Conservation (phyloP, 2,329 filamentous ascomycete genomes). For the Talaromyces sp. region DNA sequence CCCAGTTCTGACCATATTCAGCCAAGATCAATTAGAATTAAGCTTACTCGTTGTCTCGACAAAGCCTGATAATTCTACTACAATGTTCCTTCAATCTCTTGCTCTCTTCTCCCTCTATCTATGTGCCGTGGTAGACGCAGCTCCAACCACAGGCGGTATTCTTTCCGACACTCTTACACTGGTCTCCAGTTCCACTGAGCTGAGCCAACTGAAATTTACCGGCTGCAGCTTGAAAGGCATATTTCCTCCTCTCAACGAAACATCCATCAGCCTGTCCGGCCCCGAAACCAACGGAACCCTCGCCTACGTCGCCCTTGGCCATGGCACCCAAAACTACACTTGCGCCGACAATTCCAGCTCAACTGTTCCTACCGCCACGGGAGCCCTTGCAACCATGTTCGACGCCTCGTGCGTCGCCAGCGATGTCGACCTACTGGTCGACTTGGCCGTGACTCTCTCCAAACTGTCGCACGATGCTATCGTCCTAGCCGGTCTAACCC, state of each 20-base stretch:
- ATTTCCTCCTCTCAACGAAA: slow-evolving; percentile 15
- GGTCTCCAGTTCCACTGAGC: slow-evolving; percentile 2
- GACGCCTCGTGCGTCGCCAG: slow-evolving; percentile 37
- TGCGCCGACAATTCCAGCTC: slow-evolving; percentile 28
- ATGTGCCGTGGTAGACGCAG: background rate
- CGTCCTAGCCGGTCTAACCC: slow-evolving; percentile 18
- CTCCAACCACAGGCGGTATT: background rate
- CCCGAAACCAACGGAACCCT: slow-evolving; percentile 28
- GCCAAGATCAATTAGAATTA: background rate
- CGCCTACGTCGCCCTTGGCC: slow-evolving; percentile 41
- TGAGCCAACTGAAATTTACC: slow-evolving; percentile 16
- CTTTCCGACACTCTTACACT: background rate
- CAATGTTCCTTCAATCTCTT: slow-evolving; percentile 3
- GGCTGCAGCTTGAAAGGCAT: slow-evolving; percentile 18
- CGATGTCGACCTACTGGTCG: slow-evolving; percentile 21
- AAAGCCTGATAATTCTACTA: background rate
- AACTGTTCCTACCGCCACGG: slow-evolving; percentile 30
- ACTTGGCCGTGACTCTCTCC: slow-evolving; percentile 19
- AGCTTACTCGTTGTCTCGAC: background rate
- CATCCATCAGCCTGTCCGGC: slow-evolving; percentile 20
- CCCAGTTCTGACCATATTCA: background rate
- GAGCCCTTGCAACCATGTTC: slow-evolving; percentile 43
- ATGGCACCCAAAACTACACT: slow-evolving; percentile 49
- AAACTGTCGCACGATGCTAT: slow-evolving; percentile 21
- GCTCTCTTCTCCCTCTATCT: slow-evolving; percentile 12